A percentile compares a stretch with the other conserved stretches of the same genome.
Evolutionary conservation across 2,329 filamentous ascomycete genomes (phyloP).

Genomic region (Nemania serpens): DNA sequence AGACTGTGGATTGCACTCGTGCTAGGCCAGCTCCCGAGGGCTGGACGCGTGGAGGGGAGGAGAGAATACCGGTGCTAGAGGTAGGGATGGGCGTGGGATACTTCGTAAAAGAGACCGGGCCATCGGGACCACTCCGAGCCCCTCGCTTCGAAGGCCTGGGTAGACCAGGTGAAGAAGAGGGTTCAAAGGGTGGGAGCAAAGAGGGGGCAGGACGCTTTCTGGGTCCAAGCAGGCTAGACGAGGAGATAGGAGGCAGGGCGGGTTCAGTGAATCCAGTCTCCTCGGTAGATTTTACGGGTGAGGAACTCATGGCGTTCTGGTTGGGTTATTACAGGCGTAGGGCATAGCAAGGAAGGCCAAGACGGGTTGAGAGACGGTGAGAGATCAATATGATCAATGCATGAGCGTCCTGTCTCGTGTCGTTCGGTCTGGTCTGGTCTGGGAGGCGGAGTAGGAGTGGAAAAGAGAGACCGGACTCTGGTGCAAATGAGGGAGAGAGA

Average conservation of each 20-base stretch:
- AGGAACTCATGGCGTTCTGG: conserved; percentile 35
- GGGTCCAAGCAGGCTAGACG: conserved; percentile 47
- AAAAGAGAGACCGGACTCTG: background rate
- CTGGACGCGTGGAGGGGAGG: conserved; percentile 70
- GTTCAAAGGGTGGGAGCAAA: conserved; percentile 79
- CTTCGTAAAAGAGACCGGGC: conserved; percentile 59
- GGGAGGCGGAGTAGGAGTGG: background rate
- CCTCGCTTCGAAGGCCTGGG: conserved; percentile 73
- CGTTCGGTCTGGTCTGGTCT: background rate
- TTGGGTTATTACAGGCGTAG: conserved; percentile 24
- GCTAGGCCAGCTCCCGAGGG: conserved; percentile 54
- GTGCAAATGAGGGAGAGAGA: too few relatives aligned
- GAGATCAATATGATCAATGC: background rate
- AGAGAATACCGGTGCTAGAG: conserved; percentile 88
- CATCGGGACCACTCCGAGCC: conserved; percentile 47
- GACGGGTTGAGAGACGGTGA: background rate
- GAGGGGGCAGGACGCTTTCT: conserved; percentile 71
- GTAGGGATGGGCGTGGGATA: conserved; percentile 95
- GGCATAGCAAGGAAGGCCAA: conserved; percentile 35
- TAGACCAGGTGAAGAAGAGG: conserved; percentile 75
- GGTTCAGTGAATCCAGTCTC: conserved; percentile 46
- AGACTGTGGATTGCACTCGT: conserved; percentile 66
- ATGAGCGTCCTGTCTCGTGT: background rate
- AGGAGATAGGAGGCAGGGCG: conserved; percentile 39
- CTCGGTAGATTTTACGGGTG: conserved; percentile 36